Base-by-base conservation (phyloP, 352 stramenopile species). In the Blastocystis sp. region DNA sequence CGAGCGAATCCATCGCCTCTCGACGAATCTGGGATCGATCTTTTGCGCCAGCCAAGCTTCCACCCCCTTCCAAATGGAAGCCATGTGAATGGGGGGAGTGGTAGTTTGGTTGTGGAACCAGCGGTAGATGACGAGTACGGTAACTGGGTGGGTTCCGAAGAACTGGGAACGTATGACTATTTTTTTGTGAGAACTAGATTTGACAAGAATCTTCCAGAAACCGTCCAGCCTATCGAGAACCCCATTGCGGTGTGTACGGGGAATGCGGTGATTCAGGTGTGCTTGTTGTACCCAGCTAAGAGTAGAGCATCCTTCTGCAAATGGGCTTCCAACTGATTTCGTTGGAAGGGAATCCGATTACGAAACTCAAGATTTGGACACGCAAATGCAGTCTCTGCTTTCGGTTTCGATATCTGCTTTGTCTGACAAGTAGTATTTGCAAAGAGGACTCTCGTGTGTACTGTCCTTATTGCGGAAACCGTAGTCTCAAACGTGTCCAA, bases 21-120 rank as follows among this genome's bases (percentile, higher is more conserved):
- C 30, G 30, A 34, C 1, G 30, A 34, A 1, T 34, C 30, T 34
- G 30, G 9, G 1, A 13, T 66, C 24, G 8, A 26, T 20, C 18
- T 66, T 16, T 9, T 16, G 18, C 50, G 50, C 34, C 4, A 30
- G 65, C 73, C 43, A 39, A 26, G 30, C 24, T 34, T 85, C 39
- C 24, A 65, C 30, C 9, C 41, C 65, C 53, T n/a, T 5, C 73
- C 30, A 64, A 30, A 53, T 45, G 34, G 34, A 30, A 85, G 73
- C 26, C 73, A 85, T 45, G 73, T 85, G 73, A 11, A 85, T 68
- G 73, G 73, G 34, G 73, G 73, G 20, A 85, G 73, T 66, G 73
- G 73, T 18, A 85, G 73, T 66, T 55, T 85, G 9, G 26, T 85
- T 20, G 47, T 85, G 50, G 47, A 85, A 34, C 34, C 34, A 56